Evolutionary conservation across 257 asterid species (phyloP), one percentile per base, ranked within the genome.

Genomic region (Marsdenia floribunda): DNA sequence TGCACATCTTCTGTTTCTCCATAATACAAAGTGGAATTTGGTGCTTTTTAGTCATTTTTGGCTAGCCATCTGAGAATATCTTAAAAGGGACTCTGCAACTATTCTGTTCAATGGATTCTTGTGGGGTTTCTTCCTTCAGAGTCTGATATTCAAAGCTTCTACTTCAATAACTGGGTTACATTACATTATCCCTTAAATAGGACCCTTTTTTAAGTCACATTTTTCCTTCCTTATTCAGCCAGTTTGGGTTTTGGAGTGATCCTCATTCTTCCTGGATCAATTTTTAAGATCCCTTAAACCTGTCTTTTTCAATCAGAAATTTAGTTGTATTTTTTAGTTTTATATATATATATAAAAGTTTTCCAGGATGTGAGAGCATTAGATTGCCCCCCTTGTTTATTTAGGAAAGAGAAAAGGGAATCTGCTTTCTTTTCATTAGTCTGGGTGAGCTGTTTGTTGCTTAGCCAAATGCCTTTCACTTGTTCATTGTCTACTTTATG

Each of bases 381-480:
- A 71, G 66, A 40, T 66, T 78, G 46, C 60, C 68, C 35, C 71
- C 35, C 71, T 64, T 37, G 54, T 77, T 49, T 40, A 68, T 29
- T 70, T 52, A 46, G 58, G 52, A 80, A 74, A 68, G 73, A 73
- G 77, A 71, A 75, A 88, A 90, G 90, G 87, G 97, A 90, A 89
- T 90, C 96, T 92, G 89, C 95, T 92, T 88, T 90, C 90, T 74
- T 86, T 83, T 79, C 84, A 68, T 71, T 83, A 79, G 84, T 77
- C 81, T 81, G 75, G 78, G 78, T 86, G 91, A 88, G 91, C 87
- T 88, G 90, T 91, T 84, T 88, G 90, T 91, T 84, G 70, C 87
- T 85, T 83, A 78, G 82, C 87, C 85, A 82, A 82, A 78, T 79
- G 86, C 85, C 87, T 82, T 77, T 79, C 80, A 78, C 73, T 81